Percentiles rank a stretch among this genome's conserved stretches.
Evolutionary conservation across 495 filamentous ascomycete species (phyloP).

Genomic region (Aeminium ludgeri): DNA sequence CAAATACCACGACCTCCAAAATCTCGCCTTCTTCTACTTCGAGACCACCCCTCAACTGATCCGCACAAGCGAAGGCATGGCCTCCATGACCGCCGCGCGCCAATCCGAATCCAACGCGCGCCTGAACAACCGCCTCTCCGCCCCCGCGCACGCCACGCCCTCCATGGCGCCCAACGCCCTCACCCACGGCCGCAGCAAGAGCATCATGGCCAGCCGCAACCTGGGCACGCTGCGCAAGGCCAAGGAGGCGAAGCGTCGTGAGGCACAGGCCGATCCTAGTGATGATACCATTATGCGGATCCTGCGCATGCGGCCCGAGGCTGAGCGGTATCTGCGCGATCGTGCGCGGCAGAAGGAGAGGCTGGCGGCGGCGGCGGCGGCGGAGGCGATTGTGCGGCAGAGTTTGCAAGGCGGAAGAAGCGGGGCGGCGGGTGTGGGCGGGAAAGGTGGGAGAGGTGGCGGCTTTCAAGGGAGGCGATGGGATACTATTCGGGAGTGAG

Average conservation of each 20-base stretch:
- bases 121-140: slow-evolving; percentile 41
- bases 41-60: slow-evolving; percentile 83
- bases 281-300: slow-evolving; percentile 98
- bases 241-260: slow-evolving; percentile 88
- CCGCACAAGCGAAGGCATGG: slow-evolving; percentile 87
- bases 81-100: slow-evolving; percentile 65
- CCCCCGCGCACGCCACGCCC: slow-evolving; percentile 53
- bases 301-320: slow-evolving; percentile 88
- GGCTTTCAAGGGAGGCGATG: slow-evolving; percentile 7
- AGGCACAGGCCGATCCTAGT: slow-evolving; percentile 88
- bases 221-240: slow-evolving; percentile 88
- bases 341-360: slow-evolving; percentile 86
- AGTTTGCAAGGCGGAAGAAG: slow-evolving; percentile 56
- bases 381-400: slow-evolving; percentile 86
- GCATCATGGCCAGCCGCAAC: slow-evolving; percentile 87
- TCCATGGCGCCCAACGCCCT: slow-evolving; percentile 20
- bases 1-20: slow-evolving; percentile 94
- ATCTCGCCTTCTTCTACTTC: slow-evolving; percentile 96
- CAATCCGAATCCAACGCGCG: slow-evolving; percentile 42
- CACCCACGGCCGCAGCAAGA: slow-evolving; percentile 60
- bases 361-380: slow-evolving; percentile 73
- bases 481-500: slow-evolving; percentile 14
- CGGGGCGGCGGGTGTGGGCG: not conserved
- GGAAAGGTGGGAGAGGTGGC: not conserved
- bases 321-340: slow-evolving; percentile 75